Percentiles rank a stretch among this genome's conserved stretches.
Conservation (phyloP, 2,329 filamentous ascomycete genomes). For the Cladosporium sp. region DNA sequence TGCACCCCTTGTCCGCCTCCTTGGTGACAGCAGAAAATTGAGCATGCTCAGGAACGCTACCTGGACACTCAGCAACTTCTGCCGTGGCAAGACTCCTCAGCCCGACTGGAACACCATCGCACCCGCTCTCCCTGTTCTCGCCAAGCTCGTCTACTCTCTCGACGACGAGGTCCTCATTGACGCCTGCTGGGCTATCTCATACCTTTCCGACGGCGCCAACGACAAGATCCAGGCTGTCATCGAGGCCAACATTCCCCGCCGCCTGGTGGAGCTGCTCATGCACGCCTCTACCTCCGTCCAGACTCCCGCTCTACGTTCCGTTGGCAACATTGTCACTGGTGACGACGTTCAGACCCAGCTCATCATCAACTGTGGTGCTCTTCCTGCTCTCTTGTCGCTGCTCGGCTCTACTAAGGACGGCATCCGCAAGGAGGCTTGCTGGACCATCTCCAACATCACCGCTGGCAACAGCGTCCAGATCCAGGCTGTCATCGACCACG, state of each 20-base stretch:
- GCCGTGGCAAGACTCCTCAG: slow-evolving; percentile 98
- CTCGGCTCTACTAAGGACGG: slow-evolving; percentile 97
- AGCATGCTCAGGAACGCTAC: slow-evolving; percentile 99
- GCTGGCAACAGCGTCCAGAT: slow-evolving; percentile 98
- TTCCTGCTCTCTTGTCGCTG: slow-evolving; percentile 88
- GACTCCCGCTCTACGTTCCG: slow-evolving; percentile 92
- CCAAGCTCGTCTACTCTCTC: slow-evolving; percentile 97
- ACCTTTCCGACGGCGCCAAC: slow-evolving; percentile 95
- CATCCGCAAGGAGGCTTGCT: slow-evolving; percentile 98
- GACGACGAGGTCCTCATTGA: slow-evolving; percentile 98
- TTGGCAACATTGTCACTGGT: slow-evolving; percentile 97
- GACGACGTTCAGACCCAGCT: slow-evolving; percentile 99
- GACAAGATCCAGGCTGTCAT: slow-evolving; percentile 99
- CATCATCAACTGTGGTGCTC: slow-evolving; percentile 96
- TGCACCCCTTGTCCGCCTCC: slow-evolving; percentile 81
- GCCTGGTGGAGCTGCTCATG: slow-evolving; percentile 95
- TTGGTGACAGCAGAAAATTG: slow-evolving; percentile 96
- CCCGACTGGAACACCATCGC: slow-evolving; percentile 96
- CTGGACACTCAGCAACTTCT: slow-evolving; percentile 99
- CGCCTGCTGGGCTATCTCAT: slow-evolving; percentile 99
- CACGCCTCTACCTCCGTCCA: slow-evolving; percentile 98
- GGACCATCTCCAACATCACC: slow-evolving; percentile 99
- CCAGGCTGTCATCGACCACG: slow-evolving; percentile 92
- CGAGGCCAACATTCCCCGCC: slow-evolving; percentile 93
- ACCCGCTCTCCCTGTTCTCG: slow-evolving; percentile 88